These are phyloP conservation scores for Alnus rubra DNA, from an alignment of 306 rosid species.

Conservation along the genomic window DNA sequence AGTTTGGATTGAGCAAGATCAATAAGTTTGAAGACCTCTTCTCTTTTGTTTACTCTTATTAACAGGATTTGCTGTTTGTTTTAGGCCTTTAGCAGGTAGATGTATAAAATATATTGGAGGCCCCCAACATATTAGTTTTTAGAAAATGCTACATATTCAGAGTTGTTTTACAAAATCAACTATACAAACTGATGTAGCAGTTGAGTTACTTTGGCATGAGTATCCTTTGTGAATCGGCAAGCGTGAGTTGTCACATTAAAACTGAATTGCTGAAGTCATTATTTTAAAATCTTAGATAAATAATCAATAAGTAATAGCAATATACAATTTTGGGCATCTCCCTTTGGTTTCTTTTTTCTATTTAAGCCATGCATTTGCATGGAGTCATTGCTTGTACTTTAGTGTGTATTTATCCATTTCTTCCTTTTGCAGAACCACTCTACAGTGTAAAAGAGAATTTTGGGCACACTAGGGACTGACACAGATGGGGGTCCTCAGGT, in stretches of 20 bases:
- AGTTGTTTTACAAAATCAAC: neutral
- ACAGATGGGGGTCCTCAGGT: slow-evolving; percentile 31
- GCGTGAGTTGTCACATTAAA: neutral
- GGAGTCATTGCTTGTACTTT: neutral
- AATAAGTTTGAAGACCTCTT: neutral
- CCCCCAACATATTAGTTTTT: neutral
- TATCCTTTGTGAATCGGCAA: neutral
- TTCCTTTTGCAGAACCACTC: slow-evolving; percentile 53
- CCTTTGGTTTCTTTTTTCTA: neutral
- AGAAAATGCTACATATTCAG: neutral
- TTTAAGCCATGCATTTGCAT: neutral
- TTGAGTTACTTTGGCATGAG: neutral
- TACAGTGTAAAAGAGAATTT: slow-evolving; percentile 31
- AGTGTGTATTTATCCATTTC: slow-evolving; percentile 19
- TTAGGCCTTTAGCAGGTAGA: neutral
- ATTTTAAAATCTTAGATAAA: neutral
- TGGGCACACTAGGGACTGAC: slow-evolving; percentile 19
- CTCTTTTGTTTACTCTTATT: neutral
- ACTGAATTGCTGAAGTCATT: neutral
- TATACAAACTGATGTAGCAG: neutral
- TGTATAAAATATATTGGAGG: neutral
- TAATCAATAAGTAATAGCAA: neutral
- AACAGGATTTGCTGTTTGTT: neutral
- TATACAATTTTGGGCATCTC: neutral
- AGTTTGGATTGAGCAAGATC: neutral